A percentile compares a stretch with the other conserved stretches of the same genome.
phyloP scores from a whole-genome alignment of 23 red algal genomes.

The Gracilaria gracilis region DNA sequence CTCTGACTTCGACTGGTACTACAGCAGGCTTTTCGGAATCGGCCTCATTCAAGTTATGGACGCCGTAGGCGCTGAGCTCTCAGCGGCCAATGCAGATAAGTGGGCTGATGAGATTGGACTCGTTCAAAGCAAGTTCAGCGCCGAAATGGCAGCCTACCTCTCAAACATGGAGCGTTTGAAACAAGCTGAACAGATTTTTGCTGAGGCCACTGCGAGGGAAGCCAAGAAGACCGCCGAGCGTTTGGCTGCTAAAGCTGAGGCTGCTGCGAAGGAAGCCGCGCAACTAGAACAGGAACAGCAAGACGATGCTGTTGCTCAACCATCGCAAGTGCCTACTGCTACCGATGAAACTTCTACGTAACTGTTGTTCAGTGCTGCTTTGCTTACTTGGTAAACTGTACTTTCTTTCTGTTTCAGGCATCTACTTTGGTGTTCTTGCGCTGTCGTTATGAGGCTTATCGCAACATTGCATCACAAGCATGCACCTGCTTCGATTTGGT shows the following conservation, averaged over 20 bases:
- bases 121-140: slow-evolving; percentile 55
- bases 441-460: neutral
- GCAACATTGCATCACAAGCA: neutral
- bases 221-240: slow-evolving; percentile 84
- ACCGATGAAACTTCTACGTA: slow-evolving; percentile 8
- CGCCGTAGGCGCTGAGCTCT: slow-evolving; percentile 61
- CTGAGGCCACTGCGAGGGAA: slow-evolving; percentile 82
- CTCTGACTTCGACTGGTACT: slow-evolving; percentile 74
- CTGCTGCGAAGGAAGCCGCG: slow-evolving; percentile 74
- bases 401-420: neutral
- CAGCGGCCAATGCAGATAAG: slow-evolving; percentile 50
- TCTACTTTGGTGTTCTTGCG: neutral
- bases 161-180: slow-evolving; percentile 78
- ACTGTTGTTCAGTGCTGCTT: neutral
- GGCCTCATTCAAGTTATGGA: slow-evolving; percentile 83
- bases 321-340: slow-evolving; percentile 10
- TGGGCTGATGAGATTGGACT: slow-evolving; percentile 71
- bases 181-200: slow-evolving; percentile 92
- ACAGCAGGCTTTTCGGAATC: slow-evolving; percentile 81
- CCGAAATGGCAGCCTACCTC: slow-evolving; percentile 77
- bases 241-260: slow-evolving; percentile 78
- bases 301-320: slow-evolving; percentile 16
- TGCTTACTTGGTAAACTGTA: slow-evolving; percentile 8
- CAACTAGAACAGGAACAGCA: slow-evolving; percentile 71
- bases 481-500: neutral